Percentiles rank a stretch among this genome's conserved stretches.
Evolutionary conservation across 2,329 filamentous ascomycete species (phyloP).

Genomic region (Hypoxylon sp.): DNA sequence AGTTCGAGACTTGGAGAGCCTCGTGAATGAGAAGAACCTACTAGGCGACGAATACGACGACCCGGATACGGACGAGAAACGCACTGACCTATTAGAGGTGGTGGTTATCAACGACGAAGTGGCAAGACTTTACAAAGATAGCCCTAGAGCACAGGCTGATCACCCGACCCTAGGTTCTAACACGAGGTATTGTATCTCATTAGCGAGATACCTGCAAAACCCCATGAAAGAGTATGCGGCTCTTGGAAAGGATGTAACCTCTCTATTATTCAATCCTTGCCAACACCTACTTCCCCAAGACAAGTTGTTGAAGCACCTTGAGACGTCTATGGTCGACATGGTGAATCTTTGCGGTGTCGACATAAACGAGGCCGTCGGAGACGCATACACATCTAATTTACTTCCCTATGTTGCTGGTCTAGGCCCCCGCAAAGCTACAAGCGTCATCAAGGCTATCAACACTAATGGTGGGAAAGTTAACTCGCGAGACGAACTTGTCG

Average conservation of each 20-base stretch:
- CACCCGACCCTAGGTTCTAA: slow-evolving; percentile 84
- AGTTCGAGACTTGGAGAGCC: slow-evolving; percentile 80
- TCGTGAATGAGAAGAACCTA: slow-evolving; percentile 82
- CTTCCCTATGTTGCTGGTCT: slow-evolving; percentile 92
- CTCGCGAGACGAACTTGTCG: slow-evolving; percentile 87
- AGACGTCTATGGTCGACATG: slow-evolving; percentile 98
- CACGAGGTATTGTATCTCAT: slow-evolving; percentile 87
- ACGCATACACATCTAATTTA: slow-evolving; percentile 85
- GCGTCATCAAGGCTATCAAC: slow-evolving; percentile 89
- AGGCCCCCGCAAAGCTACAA: slow-evolving; percentile 89
- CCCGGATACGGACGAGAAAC: slow-evolving; percentile 77
- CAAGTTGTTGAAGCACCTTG: slow-evolving; percentile 85
- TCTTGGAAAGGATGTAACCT: slow-evolving; percentile 86
- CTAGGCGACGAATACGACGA: slow-evolving; percentile 86
- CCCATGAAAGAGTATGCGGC: slow-evolving; percentile 97
- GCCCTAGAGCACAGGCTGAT: slow-evolving; percentile 80
- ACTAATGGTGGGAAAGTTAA: slow-evolving; percentile 88
- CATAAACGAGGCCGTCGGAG: slow-evolving; percentile 88
- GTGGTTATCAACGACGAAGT: slow-evolving; percentile 96
- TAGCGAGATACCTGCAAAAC: slow-evolving; percentile 93
- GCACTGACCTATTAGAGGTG: slow-evolving; percentile 85
- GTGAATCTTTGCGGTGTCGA: slow-evolving; percentile 97
- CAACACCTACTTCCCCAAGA: slow-evolving; percentile 91
- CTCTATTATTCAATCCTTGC: slow-evolving; percentile 88
- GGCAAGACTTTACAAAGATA: slow-evolving; percentile 94